Conservation (phyloP, 73 alveolate genomes). For the Paramecium tetraurelia region DNA sequence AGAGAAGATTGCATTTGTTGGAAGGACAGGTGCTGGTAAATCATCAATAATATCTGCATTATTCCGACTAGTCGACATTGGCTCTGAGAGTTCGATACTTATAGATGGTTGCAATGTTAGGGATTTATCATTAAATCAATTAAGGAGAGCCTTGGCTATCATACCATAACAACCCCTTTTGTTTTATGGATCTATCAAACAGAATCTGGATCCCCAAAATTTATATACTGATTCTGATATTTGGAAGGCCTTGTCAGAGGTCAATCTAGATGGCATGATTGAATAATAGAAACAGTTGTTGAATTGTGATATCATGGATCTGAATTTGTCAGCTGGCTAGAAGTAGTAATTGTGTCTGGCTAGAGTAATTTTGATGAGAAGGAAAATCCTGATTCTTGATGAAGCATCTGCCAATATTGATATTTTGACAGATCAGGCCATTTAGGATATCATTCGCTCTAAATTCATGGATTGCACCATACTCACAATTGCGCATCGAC, state of each 20-base stretch:
- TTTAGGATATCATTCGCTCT: conserved; percentile 61
- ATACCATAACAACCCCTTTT: conserved; percentile 63
- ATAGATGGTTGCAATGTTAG: conserved; percentile 84
- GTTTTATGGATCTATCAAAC: conserved; percentile 50
- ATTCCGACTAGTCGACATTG: conserved; percentile 84
- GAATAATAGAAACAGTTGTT: conserved; percentile 69
- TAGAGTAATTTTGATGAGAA: conserved; percentile 71
- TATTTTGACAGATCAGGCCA: conserved; percentile 67
- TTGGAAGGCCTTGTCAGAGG: conserved; percentile 71
- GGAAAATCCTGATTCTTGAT: conserved; percentile 74
- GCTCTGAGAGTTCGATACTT: conserved; percentile 50
- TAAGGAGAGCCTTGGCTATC: conserved; percentile 71
- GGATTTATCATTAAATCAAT: conserved; percentile 66
- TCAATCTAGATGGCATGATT: conserved; percentile 68
- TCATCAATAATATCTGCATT: conserved; percentile 72
- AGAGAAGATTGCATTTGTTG: conserved; percentile 94
- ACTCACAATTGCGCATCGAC: conserved; percentile 76
- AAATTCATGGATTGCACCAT: conserved; percentile 73
- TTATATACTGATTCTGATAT: conserved; percentile 53
- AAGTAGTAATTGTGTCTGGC: conserved; percentile 75
- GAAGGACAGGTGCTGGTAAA: conserved; percentile 95
- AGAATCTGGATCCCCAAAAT: conserved; percentile 65
- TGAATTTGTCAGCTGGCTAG: conserved; percentile 73
- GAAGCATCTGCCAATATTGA: conserved; percentile 85
- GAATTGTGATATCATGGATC: conserved; percentile 68